Percentiles rank a stretch among this genome's conserved stretches.
phyloP scores from a whole-genome alignment of 2,329 filamentous ascomycete species.

The Falciphora oryzae region DNA sequence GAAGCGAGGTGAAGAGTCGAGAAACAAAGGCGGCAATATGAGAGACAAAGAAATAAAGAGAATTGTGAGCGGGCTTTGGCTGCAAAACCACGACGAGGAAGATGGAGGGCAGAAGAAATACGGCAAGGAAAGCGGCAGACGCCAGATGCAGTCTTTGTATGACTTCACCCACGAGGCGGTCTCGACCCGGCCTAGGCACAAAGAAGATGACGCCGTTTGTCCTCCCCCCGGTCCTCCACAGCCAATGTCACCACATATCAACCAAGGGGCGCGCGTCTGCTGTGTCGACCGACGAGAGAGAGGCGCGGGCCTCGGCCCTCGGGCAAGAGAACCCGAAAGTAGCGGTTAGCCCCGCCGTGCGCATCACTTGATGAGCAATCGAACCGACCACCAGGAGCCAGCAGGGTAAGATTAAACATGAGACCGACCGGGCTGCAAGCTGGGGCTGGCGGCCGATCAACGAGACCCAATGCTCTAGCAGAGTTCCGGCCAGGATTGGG shows the following conservation, averaged over 20 bases:
- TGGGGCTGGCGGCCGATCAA: constrained; percentile 4
- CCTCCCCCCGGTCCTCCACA: neutral
- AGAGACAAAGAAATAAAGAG: neutral
- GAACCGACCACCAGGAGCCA: neutral
- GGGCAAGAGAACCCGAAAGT: neutral
- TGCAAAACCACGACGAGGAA: neutral
- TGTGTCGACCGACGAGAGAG: neutral
- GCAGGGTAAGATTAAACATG: neutral
- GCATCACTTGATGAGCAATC: neutral
- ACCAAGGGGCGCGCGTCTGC: too few relatives aligned
- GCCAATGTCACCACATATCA: neutral
- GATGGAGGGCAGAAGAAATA: neutral
- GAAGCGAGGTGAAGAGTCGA: neutral
- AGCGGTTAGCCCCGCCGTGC: neutral
- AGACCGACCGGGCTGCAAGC: neutral
- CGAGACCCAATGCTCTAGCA: constrained; percentile 4
- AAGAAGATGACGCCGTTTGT: neutral
- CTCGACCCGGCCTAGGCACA: neutral
- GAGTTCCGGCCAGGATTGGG: neutral
- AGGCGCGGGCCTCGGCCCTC: too few relatives aligned
- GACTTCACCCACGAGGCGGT: neutral
- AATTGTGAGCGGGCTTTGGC: neutral
- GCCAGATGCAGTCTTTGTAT: neutral
- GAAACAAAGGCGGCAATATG: neutral
- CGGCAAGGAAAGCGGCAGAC: neutral